Percentiles rank a stretch among this genome's conserved stretches.
Evolutionary conservation across 768 basidiomycete species (phyloP).

Genomic region (Trametes cinnabarina): DNA sequence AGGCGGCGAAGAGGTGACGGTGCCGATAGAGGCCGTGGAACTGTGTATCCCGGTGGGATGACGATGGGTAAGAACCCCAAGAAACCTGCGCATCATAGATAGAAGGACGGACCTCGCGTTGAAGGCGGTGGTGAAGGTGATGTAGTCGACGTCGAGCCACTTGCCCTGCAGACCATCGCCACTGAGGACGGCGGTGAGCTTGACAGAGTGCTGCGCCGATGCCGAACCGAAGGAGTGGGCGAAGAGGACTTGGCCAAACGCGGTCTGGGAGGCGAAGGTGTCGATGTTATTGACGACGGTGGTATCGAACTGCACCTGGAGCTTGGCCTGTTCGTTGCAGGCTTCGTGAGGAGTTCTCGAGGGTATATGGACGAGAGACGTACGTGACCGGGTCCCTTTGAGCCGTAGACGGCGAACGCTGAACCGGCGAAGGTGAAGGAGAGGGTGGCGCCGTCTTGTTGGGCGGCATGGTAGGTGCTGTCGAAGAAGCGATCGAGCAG

Average conservation of each 20-base stretch:
- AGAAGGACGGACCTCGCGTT: conserved; percentile 8
- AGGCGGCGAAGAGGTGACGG: conserved; percentile 9
- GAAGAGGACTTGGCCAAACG: conserved; percentile 29
- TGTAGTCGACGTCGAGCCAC: conserved; percentile 33
- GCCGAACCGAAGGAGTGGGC: conserved; percentile 14
- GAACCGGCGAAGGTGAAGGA: conserved; percentile 24
- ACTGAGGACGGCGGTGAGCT: conserved; percentile 19
- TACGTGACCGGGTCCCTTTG: conserved; percentile 31
- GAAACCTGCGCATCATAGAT: background rate
- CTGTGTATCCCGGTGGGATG: background rate
- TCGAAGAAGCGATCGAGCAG: conserved; percentile 24
- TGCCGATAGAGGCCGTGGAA: conserved; percentile 2
- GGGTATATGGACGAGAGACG: too few species aligned
- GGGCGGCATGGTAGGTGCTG: conserved; percentile 28
- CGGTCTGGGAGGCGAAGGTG: conserved; percentile 16
- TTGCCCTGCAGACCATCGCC: conserved; percentile 2
- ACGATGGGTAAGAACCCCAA: background rate
- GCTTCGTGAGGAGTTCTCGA: background rate
- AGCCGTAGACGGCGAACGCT: conserved; percentile 28
- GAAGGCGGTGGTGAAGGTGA: conserved; percentile 19
- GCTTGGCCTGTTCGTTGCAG: conserved; percentile 25
- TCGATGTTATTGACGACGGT: conserved; percentile 19
- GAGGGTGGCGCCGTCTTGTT: conserved; percentile 23
- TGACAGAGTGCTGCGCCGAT: conserved; percentile 20
- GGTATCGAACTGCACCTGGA: conserved; percentile 26